Evolutionary conservation across 2,329 filamentous ascomycete species (phyloP).

Genomic region (Xylariaceae sp.): DNA sequence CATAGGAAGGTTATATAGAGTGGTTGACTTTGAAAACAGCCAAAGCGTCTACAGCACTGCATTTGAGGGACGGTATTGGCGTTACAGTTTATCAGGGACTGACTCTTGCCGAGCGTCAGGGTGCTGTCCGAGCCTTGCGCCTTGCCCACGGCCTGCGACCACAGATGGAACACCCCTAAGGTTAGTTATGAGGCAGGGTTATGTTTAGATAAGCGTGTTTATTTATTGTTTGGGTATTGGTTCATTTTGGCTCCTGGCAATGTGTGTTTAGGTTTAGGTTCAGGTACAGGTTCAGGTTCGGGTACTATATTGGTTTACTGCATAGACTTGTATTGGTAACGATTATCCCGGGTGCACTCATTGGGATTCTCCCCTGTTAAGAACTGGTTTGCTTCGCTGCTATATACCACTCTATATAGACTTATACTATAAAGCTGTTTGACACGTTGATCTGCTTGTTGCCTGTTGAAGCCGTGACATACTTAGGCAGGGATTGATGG

Average conservation of each 20-base stretch:
- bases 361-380: too few relatives aligned
- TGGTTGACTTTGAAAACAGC: conserved; percentile 11
- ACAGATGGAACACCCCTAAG: too few relatives aligned
- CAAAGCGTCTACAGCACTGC: conserved; percentile 2
- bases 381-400: conserved; percentile 13
- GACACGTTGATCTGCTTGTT: too few relatives aligned
- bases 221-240: not conserved
- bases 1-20: conserved; percentile 7
- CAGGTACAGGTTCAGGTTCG: too few relatives aligned
- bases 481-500: too few relatives aligned
- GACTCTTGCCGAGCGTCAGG: too few relatives aligned
- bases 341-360: too few relatives aligned
- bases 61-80: not conserved
- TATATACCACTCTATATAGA: not conserved
- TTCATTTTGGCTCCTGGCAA: not conserved
- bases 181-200: not conserved
- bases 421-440: too few relatives aligned
- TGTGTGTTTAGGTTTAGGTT: too few relatives aligned
- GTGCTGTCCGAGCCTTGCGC: too few relatives aligned
- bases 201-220: conserved; percentile 1
- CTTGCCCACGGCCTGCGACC: too few relatives aligned
- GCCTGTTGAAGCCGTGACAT: too few relatives aligned
- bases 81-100: not conserved
- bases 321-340: conserved; percentile 24
- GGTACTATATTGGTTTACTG: not conserved